phyloP scores from a whole-genome alignment of 116 monocot genomes.

The Iris pallida region DNA sequence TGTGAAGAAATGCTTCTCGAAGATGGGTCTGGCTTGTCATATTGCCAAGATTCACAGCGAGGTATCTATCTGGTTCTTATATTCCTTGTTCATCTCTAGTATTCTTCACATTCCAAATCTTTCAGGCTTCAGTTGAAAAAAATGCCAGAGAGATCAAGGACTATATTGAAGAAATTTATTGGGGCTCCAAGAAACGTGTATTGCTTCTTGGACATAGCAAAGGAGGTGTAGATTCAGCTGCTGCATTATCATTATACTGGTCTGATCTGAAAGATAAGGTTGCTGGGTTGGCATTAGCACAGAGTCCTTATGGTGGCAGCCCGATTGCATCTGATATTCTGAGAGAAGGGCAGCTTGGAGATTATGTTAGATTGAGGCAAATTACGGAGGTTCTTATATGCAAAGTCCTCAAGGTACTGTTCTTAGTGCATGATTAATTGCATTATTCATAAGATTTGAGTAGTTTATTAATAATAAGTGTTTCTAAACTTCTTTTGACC shows the following conservation, averaged over 20 bases:
- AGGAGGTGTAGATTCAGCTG: conserved; percentile 96
- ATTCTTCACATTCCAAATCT: neutral
- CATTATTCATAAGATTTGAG: conserved; percentile 21
- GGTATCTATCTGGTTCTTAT: conserved; percentile 29
- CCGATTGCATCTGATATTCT: conserved; percentile 97
- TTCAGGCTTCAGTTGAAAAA: conserved; percentile 81
- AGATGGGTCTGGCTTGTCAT: conserved; percentile 94
- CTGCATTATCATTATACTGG: conserved; percentile 95
- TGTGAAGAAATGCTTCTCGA: conserved; percentile 87
- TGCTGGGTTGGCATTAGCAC: conserved; percentile 81
- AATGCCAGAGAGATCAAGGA: conserved; percentile 90
- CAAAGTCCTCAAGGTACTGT: conserved; percentile 83
- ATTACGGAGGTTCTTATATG: conserved; percentile 80
- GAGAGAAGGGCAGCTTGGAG: conserved; percentile 92
- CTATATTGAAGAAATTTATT: conserved; percentile 95
- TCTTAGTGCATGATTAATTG: neutral
- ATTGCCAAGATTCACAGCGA: conserved; percentile 99
- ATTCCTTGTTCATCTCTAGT: conserved; percentile 2
- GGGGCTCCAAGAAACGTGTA: conserved; percentile 86
- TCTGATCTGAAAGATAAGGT: conserved; percentile 94
- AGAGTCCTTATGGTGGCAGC: conserved; percentile 95
- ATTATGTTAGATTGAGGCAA: conserved; percentile 74
- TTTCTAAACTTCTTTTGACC: too few species aligned
- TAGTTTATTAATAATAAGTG: too few species aligned
- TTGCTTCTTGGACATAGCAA: conserved; percentile 96